Base-by-base conservation (phyloP, 1,284 basidiomycete species). In the Polyporus tsugae region DNA sequence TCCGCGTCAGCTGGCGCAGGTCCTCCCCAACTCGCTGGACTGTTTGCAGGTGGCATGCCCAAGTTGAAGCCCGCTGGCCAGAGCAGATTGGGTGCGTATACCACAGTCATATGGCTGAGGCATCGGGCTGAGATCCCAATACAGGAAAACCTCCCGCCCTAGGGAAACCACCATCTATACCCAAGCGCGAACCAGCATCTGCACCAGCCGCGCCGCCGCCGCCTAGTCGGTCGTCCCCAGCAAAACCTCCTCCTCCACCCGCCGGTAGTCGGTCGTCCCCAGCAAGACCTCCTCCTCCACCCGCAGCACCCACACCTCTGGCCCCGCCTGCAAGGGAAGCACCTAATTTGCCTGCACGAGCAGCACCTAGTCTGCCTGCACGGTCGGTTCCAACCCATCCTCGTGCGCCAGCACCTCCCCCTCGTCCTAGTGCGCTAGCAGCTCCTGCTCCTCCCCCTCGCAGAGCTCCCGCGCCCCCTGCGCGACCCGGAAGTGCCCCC, bases 41-140 rank as follows among this genome's bases (percentile, higher is more conserved):
- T 97, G 6, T 97, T 97, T 76, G 95, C 95, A 49, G 95, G 94
- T 29, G 95, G 96, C 1, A 91, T 97, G 84, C 96, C 96, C 1
- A 95, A 94, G 77, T 78, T 97, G 74, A 96, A 92, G 82, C 89
- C 93, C 64, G 86, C 91, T 25, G 92, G 90, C 22, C 85, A 88
- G 69, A 84, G 75, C 66, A 87, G 82, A 78, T 76, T 83, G 70
- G 85, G 91, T 92, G 75, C 73, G 86, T 76, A 74, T 38, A 25
- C n/a, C 39, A 46, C 41, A n/a, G 22, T 17, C 58, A 10, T 35
- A 25, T 9, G 41, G 62, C 65, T 67, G 69, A 65, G 60, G 70
- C 44, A 38, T 35, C 67, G 10, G 13, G 17, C 22, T 60, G 10
- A 60, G 11, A 39, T 60, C 15, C 13, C 4, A 19, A 62, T 65